These are phyloP conservation scores for Paraphaeosphaeria sporulosa DNA, from an alignment of 2,329 filamentous ascomycete genomes.

Conservation along the genomic window DNA sequence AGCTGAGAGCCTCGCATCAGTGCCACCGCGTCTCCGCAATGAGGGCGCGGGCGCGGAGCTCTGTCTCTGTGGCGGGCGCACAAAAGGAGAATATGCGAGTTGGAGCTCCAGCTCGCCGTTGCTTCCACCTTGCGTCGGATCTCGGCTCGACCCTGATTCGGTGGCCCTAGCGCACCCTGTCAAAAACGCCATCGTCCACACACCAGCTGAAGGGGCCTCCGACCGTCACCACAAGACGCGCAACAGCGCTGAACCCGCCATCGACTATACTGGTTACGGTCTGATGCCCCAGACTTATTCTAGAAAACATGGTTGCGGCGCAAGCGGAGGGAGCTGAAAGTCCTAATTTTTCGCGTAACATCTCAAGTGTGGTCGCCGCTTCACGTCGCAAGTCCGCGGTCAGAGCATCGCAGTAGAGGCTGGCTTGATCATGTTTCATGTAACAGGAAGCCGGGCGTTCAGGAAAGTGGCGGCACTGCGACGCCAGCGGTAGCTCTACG, in stretches of 20 bases:
- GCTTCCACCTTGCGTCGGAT: constrained; percentile 21
- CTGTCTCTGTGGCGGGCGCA: constrained; percentile 13
- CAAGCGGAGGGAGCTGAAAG: constrained; percentile 43
- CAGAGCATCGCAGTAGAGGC: constrained; percentile 17
- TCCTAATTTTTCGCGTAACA: constrained; percentile 34
- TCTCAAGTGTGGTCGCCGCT: constrained; percentile 35
- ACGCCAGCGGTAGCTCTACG: constrained; percentile 22
- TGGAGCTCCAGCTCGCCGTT: constrained; percentile 21
- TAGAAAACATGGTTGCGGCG: constrained; percentile 42
- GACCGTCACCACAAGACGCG: constrained; percentile 27
- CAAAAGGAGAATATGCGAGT: constrained; percentile 9
- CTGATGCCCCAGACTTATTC: constrained; percentile 41
- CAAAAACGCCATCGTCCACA: constrained; percentile 38
- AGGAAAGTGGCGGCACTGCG: constrained; percentile 15
- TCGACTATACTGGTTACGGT: constrained; percentile 26
- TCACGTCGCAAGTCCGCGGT: constrained; percentile 14
- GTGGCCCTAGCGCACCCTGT: constrained; percentile 21
- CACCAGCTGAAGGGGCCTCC: constrained; percentile 42
- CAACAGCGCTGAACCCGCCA: constrained; percentile 25
- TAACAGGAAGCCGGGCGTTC: constrained; percentile 8
- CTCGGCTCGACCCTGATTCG: constrained; percentile 27
- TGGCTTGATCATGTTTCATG: constrained; percentile 29
- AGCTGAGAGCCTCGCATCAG: constrained; percentile 23
- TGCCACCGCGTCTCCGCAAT: constrained; percentile 21
- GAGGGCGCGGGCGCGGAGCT: constrained; percentile 12